A percentile compares a stretch with the other conserved stretches of the same genome.
phyloP scores from a whole-genome alignment of 805 yeast species.

The Candida maris region DNA sequence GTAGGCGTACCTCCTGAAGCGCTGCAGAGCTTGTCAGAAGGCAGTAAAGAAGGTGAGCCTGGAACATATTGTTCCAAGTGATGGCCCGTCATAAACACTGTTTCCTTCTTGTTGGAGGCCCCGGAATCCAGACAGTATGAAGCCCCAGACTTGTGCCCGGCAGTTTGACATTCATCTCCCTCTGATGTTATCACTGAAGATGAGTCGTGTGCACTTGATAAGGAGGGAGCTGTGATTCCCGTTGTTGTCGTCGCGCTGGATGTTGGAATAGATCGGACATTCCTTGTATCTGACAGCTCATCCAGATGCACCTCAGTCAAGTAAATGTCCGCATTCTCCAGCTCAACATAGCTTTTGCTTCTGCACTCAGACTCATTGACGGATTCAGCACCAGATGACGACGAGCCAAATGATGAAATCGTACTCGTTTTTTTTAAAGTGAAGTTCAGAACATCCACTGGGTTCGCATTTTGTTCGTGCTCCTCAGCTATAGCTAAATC shows the following conservation, averaged over 20 bases:
- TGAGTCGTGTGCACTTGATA: constrained; percentile 9
- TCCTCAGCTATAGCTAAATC: constrained; percentile 16
- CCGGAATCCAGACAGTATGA: no score
- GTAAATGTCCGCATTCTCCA: neutral
- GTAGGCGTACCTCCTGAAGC: no score
- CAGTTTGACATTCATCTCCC: constrained; percentile 21
- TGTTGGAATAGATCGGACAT: constrained; percentile 8
- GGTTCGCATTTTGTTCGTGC: constrained; percentile 5
- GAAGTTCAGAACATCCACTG: constrained; percentile 15
- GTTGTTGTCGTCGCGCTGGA: constrained; percentile 11
- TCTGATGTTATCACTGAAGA: constrained; percentile 24
- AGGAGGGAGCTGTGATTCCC: constrained; percentile 6
- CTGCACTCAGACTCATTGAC: neutral
- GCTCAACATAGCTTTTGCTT: neutral
- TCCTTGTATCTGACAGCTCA: no score
- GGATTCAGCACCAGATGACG: constrained; percentile 9
- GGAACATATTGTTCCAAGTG: constrained; percentile 6
- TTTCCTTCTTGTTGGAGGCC: no score
- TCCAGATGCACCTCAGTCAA: no score
- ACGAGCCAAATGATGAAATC: constrained; percentile 9
- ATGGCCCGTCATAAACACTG: no score
- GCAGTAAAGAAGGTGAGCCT: constrained; percentile 11
- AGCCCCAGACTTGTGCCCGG: constrained; percentile 26
- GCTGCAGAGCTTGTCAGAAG: neutral
- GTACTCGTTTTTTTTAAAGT: constrained; percentile 1